Conservation (phyloP, 768 basidiomycete species). For the Trametopsis cervina region DNA sequence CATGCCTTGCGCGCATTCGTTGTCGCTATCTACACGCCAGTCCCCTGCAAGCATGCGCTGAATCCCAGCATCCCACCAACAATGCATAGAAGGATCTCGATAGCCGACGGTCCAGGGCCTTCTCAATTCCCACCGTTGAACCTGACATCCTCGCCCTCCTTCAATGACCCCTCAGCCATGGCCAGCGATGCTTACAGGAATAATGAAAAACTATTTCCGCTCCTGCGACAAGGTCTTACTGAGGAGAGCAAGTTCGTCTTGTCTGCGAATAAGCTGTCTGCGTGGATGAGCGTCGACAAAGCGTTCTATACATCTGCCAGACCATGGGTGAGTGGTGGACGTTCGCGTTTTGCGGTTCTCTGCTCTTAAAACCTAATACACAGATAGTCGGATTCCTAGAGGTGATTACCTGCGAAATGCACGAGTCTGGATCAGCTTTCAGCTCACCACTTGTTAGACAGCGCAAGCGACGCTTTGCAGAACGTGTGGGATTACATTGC, state of each 20-base stretch:
- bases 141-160: too few relatives aligned
- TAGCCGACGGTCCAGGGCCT: too few relatives aligned
- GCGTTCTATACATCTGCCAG: slow-evolving; percentile 21
- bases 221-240: slow-evolving; percentile 11
- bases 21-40: too few relatives aligned
- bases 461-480: slow-evolving; percentile 14
- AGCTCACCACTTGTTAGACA: slow-evolving; percentile 5
- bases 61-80: too few relatives aligned
- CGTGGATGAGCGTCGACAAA: slow-evolving; percentile 15
- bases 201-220: slow-evolving; percentile 19
- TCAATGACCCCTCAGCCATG: background rate
- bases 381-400: slow-evolving; percentile 17
- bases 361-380: too few relatives aligned
- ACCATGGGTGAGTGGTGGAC: slow-evolving; percentile 14
- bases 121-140: too few relatives aligned
- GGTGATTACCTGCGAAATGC: slow-evolving; percentile 5
- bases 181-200: slow-evolving; percentile 13
- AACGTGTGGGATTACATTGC: background rate
- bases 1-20: too few relatives aligned
- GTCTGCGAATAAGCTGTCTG: slow-evolving; percentile 14
- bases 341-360: too few relatives aligned
- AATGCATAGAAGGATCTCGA: too few relatives aligned
- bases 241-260: slow-evolving; percentile 8
- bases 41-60: too few relatives aligned
- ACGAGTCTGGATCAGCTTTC: background rate